Evolutionary conservation across 768 basidiomycete species (phyloP).

Genomic region (Mycena olivaceomarginata): DNA sequence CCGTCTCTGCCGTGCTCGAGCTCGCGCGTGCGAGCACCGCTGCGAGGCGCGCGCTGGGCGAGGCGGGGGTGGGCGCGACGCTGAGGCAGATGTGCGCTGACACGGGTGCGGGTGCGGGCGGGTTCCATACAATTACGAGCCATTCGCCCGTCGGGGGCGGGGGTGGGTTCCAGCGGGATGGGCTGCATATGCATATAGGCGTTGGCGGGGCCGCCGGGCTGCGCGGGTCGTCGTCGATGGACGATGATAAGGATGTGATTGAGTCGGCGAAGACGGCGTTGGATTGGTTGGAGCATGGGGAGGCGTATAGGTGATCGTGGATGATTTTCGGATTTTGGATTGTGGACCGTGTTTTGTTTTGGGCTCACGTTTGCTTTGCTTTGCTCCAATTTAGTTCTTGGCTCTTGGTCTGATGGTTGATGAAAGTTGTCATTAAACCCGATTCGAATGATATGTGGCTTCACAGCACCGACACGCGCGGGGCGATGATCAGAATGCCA

Average conservation of each 20-base stretch:
- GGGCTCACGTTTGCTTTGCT: too few relatives aligned
- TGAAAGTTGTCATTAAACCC: too few relatives aligned
- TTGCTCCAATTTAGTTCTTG: too few relatives aligned
- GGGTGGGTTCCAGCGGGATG: constrained; percentile 44
- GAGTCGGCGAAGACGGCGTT: constrained; percentile 74
- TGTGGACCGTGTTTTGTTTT: too few relatives aligned
- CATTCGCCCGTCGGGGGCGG: constrained; percentile 39
- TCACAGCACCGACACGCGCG: too few relatives aligned
- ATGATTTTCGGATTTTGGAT: neutral
- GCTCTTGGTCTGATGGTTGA: too few relatives aligned
- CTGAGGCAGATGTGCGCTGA: constrained; percentile 61
- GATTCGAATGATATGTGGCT: too few relatives aligned
- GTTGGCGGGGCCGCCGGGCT: constrained; percentile 43
- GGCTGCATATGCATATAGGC: neutral
- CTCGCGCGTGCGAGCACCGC: constrained; percentile 67
- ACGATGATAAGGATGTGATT: constrained; percentile 78
- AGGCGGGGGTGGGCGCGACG: constrained; percentile 64
- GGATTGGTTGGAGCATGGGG: constrained; percentile 67
- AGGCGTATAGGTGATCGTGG: constrained; percentile 35
- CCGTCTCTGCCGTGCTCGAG: constrained; percentile 75
- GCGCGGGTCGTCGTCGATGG: constrained; percentile 64
- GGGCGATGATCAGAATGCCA: too few relatives aligned
- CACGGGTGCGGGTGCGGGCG: constrained; percentile 46
- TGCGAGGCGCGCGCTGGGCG: constrained; percentile 52
- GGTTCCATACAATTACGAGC: too few relatives aligned